Conservation (phyloP, 1,284 basidiomycete genomes). For the Pholiota adiposa region DNA sequence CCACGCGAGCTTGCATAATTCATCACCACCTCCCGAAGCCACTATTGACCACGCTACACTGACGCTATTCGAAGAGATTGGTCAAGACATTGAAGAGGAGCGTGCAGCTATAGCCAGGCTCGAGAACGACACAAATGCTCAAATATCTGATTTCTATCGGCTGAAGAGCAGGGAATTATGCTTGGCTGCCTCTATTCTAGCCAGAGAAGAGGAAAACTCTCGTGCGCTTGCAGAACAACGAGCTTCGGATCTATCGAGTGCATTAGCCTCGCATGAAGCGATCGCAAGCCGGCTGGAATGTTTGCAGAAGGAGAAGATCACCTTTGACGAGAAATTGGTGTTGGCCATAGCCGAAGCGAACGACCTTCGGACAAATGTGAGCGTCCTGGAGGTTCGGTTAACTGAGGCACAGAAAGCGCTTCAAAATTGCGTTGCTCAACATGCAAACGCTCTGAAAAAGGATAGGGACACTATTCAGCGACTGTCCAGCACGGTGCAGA, state of each 20-base stretch:
- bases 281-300: slow-evolving; percentile 44
- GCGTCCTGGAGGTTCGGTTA: slow-evolving; percentile 33
- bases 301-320: slow-evolving; percentile 39
- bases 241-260: slow-evolving; percentile 40
- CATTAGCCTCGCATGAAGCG: slow-evolving; percentile 42
- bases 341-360: slow-evolving; percentile 34
- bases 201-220: slow-evolving; percentile 33
- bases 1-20: slow-evolving; percentile 27
- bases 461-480: slow-evolving; percentile 55
- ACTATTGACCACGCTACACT: slow-evolving; percentile 21
- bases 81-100: slow-evolving; percentile 17
- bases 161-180: slow-evolving; percentile 37
- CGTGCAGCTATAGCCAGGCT: slow-evolving; percentile 9
- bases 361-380: slow-evolving; percentile 28
- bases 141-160: slow-evolving; percentile 38
- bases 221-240: slow-evolving; percentile 39
- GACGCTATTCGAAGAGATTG: slow-evolving; percentile 12
- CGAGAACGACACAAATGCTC: slow-evolving; percentile 18
- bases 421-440: slow-evolving; percentile 28
- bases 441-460: slow-evolving; percentile 44
- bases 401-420: slow-evolving; percentile 36
- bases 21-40: slow-evolving; percentile 25
- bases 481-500: slow-evolving; percentile 52
- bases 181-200: slow-evolving; percentile 30
- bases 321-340: slow-evolving; percentile 30